Evolutionary conservation across 179 eudicot genomes (phyloP).

Genomic region (Corrigiola litoralis): DNA sequence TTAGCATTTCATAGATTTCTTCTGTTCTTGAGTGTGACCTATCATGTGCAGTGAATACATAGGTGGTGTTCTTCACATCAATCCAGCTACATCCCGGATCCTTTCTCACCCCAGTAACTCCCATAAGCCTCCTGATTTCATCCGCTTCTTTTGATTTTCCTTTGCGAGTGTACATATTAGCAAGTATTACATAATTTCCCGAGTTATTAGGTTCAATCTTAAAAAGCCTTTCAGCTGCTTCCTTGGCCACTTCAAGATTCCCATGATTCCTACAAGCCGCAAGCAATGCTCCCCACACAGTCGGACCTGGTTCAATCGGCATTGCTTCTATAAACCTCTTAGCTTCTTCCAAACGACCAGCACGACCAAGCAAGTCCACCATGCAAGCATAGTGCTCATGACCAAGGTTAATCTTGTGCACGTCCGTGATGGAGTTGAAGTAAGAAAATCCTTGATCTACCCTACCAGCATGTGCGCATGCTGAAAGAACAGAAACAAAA

Average conservation of each 20-base stretch:
- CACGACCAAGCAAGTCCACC: slow-evolving; percentile 50
- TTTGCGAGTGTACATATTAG: slow-evolving; percentile 27
- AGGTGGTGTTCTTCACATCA: slow-evolving; percentile 33
- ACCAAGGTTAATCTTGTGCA: slow-evolving; percentile 28
- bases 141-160: slow-evolving; percentile 34
- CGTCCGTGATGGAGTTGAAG: slow-evolving; percentile 30
- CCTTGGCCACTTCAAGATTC: slow-evolving; percentile 33
- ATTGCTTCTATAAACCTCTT: slow-evolving; percentile 36
- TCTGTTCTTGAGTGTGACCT: slow-evolving; percentile 29
- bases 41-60: slow-evolving; percentile 32
- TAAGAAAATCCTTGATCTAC: slow-evolving; percentile 43
- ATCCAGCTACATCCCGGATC: slow-evolving; percentile 50
- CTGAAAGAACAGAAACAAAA: slow-evolving; percentile 40
- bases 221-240: slow-evolving; percentile 40
- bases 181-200: slow-evolving; percentile 43
- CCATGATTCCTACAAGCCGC: slow-evolving; percentile 40
- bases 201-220: slow-evolving; percentile 43
- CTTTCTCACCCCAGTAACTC: slow-evolving; percentile 31
- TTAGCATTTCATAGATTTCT: slow-evolving; percentile 29
- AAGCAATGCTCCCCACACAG: slow-evolving; percentile 46
- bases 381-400: slow-evolving; percentile 41
- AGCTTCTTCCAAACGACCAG: slow-evolving; percentile 42
- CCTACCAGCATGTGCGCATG: slow-evolving; percentile 45
- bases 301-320: slow-evolving; percentile 35
- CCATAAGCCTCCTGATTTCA: slow-evolving; percentile 42